Evolutionary conservation across 2,329 filamentous ascomycete genomes (phyloP).

Genomic region (Monosporascus sp.): DNA sequence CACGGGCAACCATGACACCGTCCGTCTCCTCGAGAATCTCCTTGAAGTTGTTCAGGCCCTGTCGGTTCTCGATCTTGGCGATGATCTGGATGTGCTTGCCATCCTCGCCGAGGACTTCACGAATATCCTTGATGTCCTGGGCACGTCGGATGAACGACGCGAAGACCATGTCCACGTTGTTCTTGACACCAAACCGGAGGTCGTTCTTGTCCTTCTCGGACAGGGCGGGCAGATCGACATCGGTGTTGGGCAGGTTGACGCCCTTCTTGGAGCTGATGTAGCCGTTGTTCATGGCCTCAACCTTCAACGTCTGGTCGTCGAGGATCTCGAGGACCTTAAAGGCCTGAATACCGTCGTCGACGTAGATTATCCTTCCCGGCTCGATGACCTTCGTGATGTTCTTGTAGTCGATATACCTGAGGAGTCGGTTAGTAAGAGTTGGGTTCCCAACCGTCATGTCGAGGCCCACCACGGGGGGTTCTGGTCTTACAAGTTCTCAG

Average conservation of each 20-base stretch:
- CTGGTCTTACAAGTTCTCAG: slow-evolving; percentile 79
- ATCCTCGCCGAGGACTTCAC: slow-evolving; percentile 81
- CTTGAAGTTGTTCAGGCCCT: slow-evolving; percentile 98
- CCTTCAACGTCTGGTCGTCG: slow-evolving; percentile 83
- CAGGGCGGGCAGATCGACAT: slow-evolving; percentile 93
- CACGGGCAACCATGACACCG: slow-evolving; percentile 99
- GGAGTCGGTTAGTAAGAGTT: slow-evolving; percentile 3
- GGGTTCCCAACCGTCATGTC: not conserved
- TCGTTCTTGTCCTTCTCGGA: slow-evolving; percentile 98
- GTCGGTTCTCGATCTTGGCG: slow-evolving; percentile 99
- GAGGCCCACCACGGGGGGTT: not conserved
- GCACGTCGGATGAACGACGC: slow-evolving; percentile 96
- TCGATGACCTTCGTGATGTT: slow-evolving; percentile 99
- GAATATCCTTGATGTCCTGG: slow-evolving; percentile 87
- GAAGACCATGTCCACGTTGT: slow-evolving; percentile 98
- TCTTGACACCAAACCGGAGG: slow-evolving; percentile 93
- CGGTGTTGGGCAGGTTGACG: slow-evolving; percentile 97
- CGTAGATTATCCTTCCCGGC: slow-evolving; percentile 88
- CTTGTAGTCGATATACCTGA: slow-evolving; percentile 96
- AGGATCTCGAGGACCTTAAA: slow-evolving; percentile 87
- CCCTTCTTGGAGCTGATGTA: slow-evolving; percentile 99
- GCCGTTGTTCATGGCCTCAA: slow-evolving; percentile 90
- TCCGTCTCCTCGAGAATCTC: slow-evolving; percentile 95
- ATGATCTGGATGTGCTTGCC: slow-evolving; percentile 99
- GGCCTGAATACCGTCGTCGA: slow-evolving; percentile 95